Evolutionary conservation across 2,329 filamentous ascomycete genomes (phyloP), one percentile per base, ranked within the genome.

Genomic region (Chaetomium strumarium): DNA sequence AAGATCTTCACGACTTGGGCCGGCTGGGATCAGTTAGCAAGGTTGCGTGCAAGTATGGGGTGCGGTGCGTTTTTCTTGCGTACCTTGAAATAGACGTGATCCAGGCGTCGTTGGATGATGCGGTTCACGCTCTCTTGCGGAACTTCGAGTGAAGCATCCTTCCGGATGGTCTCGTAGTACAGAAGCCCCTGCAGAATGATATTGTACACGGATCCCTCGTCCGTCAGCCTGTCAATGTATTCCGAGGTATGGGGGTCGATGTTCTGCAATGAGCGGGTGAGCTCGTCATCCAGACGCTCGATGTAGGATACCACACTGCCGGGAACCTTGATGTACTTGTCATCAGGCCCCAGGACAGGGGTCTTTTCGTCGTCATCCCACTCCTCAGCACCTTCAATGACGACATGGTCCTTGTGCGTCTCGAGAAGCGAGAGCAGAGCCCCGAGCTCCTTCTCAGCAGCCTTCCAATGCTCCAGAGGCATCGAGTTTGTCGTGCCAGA

Each of bases 351-450:
- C 61, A 92, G 76, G 31, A 78, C 78, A 13, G 93, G 93, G 38
- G 84, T 80, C 77, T 96, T 97, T 64, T 99, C 95, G 62, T 99
- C 95, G 65, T 99, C 93, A 62, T 99, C 93, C 93, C 93, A 97
- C 72, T 99, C 93, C 68, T 99, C 93, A 19, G 90, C 93, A 61
- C 82, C 85, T 74, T 99, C 93, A 20, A 93, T 78, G 44, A 99
- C 89, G 47, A 97, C 78, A 67, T 92, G 87, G 59, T 93, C 84
- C 56, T 79, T 78, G 73, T 89, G 89, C 55, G 79, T 72, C 69
- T 95, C 89, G 38, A 99, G 83, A 16, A 90, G 83, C 56, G 83
- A 75, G 38, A 99, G 78, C 30, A 99, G 80, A 44, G 78, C 78
- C 13, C 81, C 80, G 57, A 97, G 84, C 68, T 99, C 93, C 69